Percentiles rank a stretch among this genome's conserved stretches.
These are phyloP conservation scores for Xylariaceae sp. DNA, from an alignment of 2,329 filamentous ascomycete species.

Conservation along the genomic window DNA sequence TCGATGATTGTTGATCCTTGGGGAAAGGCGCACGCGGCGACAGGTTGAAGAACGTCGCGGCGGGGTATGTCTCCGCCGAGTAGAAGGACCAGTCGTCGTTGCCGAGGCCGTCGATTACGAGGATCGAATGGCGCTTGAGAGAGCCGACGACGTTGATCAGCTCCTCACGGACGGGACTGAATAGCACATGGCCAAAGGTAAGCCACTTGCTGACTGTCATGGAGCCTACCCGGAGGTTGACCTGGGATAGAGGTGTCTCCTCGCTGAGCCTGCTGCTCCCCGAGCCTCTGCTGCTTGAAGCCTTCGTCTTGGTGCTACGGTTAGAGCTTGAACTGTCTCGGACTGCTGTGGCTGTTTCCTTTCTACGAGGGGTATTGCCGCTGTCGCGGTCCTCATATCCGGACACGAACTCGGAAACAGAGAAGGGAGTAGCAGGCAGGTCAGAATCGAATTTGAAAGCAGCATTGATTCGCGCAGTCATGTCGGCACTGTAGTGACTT, in stretches of 20 bases:
- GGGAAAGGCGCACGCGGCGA: conserved; percentile 49
- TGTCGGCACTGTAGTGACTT: conserved; percentile 47
- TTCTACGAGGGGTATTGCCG: conserved; percentile 14
- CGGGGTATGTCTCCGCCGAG: conserved; percentile 70
- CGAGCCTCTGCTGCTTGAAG: conserved; percentile 30
- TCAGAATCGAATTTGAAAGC: conserved; percentile 34
- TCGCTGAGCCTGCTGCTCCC: conserved; percentile 42
- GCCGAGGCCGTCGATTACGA: conserved; percentile 78
- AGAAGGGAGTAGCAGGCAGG: conserved; percentile 36
- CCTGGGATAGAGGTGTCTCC: conserved; percentile 58
- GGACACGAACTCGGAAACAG: conserved; percentile 34
- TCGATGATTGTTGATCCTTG: conserved; percentile 33
- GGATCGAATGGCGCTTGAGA: conserved; percentile 54
- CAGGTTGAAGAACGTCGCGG: conserved; percentile 69
- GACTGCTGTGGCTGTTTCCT: conserved; percentile 11
- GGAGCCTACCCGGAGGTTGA: conserved; percentile 71
- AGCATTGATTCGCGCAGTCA: conserved; percentile 44
- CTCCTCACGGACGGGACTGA: conserved; percentile 71
- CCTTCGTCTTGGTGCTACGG: conserved; percentile 10
- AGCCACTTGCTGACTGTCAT: conserved; percentile 86
- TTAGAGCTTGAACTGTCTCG: conserved; percentile 26
- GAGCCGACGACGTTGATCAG: conserved; percentile 45
- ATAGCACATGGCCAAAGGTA: conserved; percentile 74
- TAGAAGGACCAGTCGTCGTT: conserved; percentile 87
- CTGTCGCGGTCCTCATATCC: conserved; percentile 32